Conservation (phyloP, 805 yeast genomes). For the Saturnispora diversa region DNA sequence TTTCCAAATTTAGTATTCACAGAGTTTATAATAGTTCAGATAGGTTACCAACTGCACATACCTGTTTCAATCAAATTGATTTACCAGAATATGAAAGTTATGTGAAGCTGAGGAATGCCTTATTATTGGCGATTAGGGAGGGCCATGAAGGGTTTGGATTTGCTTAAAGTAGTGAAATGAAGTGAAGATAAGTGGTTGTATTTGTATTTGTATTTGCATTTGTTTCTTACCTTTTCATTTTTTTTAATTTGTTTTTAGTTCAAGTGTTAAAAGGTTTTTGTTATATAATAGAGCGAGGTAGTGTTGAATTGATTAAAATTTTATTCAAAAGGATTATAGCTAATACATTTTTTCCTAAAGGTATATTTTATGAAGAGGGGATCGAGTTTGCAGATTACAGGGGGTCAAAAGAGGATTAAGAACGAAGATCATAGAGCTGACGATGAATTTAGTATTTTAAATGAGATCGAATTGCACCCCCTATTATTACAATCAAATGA, state of each 20-base stretch:
- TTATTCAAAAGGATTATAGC: too few relatives aligned
- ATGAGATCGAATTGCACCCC: slow-evolving; percentile 27
- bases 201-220: background rate
- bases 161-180: slow-evolving; percentile 32
- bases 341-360: too few relatives aligned
- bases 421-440: too few relatives aligned
- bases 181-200: background rate
- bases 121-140: slow-evolving; percentile 81
- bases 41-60: slow-evolving; percentile 90
- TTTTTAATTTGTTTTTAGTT: too few relatives aligned
- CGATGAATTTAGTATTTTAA: slow-evolving; percentile 14
- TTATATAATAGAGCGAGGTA: too few relatives aligned
- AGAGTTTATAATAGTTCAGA: slow-evolving; percentile 80
- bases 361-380: too few relatives aligned
- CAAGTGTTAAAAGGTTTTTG: too few relatives aligned
- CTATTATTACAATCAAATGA: slow-evolving; percentile 19
- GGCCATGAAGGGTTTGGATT: slow-evolving; percentile 96
- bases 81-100: slow-evolving; percentile 89
- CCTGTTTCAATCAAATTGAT: slow-evolving; percentile 93
- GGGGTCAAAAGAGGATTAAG: slow-evolving; percentile 1
- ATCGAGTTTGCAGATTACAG: too few relatives aligned
- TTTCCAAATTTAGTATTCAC: slow-evolving; percentile 80
- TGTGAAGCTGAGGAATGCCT: slow-evolving; percentile 72
- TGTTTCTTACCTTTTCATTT: background rate
- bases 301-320: too few relatives aligned